Base-by-base conservation (phyloP, 148 eudicot species). In the Nepenthes gracilis region DNA sequence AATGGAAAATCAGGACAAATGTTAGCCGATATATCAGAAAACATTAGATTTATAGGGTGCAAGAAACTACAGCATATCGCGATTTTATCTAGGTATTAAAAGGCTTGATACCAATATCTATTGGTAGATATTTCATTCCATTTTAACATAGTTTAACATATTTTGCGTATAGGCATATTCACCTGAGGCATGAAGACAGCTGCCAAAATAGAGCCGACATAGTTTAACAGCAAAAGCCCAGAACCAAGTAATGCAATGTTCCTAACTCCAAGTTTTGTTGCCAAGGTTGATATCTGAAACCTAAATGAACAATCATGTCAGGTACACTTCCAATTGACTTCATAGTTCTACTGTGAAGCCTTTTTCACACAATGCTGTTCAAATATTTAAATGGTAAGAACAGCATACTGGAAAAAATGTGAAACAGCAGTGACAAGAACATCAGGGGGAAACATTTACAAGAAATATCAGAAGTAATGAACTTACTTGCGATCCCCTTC, bases 401-500 rank as follows among this genome's bases (percentile, higher is more conserved):
- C 45, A 0, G 45, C 45, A 40, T 1, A 8, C 45, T 3, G 45
- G 45, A 40, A 50, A 50, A 12, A 5, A 1, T 2, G 54, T 12
- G 23, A 14, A 12, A 14, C 54, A 50, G 34, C 11, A 11, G 11
- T 15, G 57, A 51, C 35, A 50, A 38, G 12, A 8, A 57, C 37
- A 40, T 40, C 32, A 23, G 2, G 15, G 23, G 33, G 12, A 15
- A 35, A 6, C 2, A 1, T 10, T 2, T 6, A 12, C 11, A 54
- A 9, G 32, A 61, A 12, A 23, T 1, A 47, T 53, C 11, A 32
- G 14, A 23, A 49, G 57, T 43, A 7, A 69, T 35, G 52, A 71
- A 75, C 98, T 88, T 80, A 92, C 98, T 88, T 88, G 72, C 94
- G 76, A 72, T 92, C 98, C 54, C 98, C 98, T 80, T 92, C 98